Conservation (phyloP, 164 flowering plant species). For the Vitis labrusca region DNA sequence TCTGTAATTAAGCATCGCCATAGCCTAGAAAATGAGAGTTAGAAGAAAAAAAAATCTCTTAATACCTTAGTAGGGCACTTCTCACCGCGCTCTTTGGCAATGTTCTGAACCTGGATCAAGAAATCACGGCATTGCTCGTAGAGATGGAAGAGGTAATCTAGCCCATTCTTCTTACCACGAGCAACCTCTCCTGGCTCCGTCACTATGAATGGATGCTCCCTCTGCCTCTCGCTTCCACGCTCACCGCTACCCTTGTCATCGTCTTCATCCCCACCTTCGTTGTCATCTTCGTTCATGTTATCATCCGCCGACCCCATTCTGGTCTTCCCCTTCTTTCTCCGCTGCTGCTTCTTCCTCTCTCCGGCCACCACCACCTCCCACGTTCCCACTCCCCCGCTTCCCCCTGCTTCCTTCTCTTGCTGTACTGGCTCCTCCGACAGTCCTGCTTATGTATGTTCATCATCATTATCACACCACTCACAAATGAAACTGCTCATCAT, state of each 20-base stretch:
- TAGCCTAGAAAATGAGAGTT: no score
- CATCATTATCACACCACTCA: no score
- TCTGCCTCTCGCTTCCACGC: conserved; percentile 57
- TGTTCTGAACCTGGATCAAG: conserved; percentile 83
- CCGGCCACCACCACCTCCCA: conserved; percentile 36
- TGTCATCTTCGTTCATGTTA: conserved; percentile 28
- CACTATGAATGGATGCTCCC: conserved; percentile 95
- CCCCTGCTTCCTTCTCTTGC: conserved; percentile 64
- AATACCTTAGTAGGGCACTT: conserved; percentile 96
- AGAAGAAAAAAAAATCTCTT: background rate
- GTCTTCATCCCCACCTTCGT: conserved; percentile 20
- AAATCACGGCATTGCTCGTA: conserved; percentile 92
- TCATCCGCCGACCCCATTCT: conserved; percentile 11
- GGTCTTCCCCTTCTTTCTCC: conserved; percentile 25
- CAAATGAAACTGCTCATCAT: no score
- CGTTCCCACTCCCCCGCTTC: conserved; percentile 56
- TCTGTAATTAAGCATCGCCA: no score
- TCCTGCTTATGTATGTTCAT: conserved; percentile 35
- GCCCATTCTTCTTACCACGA: conserved; percentile 95
- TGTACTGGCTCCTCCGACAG: conserved; percentile 90
- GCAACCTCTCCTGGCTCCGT: conserved; percentile 99
- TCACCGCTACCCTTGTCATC: conserved; percentile 27
- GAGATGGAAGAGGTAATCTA: conserved; percentile 93
- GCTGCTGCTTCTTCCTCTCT: conserved; percentile 27
- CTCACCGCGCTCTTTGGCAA: conserved; percentile 88